Evolutionary conservation across 2,329 filamentous ascomycete genomes (phyloP).

Genomic region (Monilinia fructicola): DNA sequence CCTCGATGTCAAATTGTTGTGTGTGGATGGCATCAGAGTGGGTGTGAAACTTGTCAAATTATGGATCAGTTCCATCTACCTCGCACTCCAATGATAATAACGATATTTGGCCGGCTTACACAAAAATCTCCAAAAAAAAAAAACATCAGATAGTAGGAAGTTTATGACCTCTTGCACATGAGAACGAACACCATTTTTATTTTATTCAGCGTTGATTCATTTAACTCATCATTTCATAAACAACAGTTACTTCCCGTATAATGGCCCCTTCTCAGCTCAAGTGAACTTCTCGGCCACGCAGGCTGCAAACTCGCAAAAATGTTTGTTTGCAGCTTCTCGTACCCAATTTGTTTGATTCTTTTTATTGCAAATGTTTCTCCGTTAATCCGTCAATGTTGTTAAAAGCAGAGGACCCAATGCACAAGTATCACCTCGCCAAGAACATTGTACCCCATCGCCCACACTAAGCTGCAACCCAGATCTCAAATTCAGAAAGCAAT

Average conservation of each 20-base stretch:
- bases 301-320: not conserved
- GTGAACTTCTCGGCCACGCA: not conserved
- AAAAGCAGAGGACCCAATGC: not conserved
- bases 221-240: not conserved
- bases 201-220: not conserved
- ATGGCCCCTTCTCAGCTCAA: not conserved
- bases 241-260: not conserved
- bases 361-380: not conserved
- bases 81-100: not conserved
- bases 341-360: not conserved
- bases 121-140: not conserved
- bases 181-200: not conserved
- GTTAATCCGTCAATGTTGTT: not conserved
- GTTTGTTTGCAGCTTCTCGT: not conserved
- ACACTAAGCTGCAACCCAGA: not conserved
- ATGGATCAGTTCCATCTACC: not conserved
- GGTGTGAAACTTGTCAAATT: slow-evolving; percentile 5
- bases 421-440: not conserved
- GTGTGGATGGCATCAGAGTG: not conserved
- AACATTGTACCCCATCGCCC: not conserved
- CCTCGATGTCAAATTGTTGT: not conserved
- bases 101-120: not conserved
- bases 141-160: not conserved
- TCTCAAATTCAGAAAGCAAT: not conserved
- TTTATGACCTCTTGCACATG: not conserved